These are phyloP conservation scores for Mucor piriformis DNA, from an alignment of 371 early-diverging fungal species.

Conservation along the genomic window DNA sequence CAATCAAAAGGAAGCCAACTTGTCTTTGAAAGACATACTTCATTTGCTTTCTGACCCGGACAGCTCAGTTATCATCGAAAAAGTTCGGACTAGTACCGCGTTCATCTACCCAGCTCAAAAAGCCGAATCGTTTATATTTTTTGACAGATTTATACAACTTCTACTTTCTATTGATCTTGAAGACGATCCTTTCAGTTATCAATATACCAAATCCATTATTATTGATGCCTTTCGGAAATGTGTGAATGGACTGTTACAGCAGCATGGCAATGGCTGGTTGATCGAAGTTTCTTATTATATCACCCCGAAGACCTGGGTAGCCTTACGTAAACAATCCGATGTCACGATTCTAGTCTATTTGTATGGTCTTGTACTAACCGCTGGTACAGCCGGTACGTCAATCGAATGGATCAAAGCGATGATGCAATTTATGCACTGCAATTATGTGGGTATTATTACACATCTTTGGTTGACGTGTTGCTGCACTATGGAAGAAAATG, in stretches of 20 bases:
- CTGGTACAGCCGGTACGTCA: not conserved
- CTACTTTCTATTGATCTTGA: constrained; percentile 31
- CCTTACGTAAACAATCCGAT: constrained; percentile 23
- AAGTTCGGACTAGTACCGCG: constrained; percentile 26
- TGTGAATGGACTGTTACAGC: constrained; percentile 32
- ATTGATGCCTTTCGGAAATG: constrained; percentile 38
- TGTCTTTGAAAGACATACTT: constrained; percentile 27
- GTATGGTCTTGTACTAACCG: constrained; percentile 40
- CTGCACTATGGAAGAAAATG: constrained; percentile 17
- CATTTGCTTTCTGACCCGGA: constrained; percentile 22
- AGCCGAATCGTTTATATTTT: constrained; percentile 33
- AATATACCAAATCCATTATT: constrained; percentile 29
- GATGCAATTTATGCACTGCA: constrained; percentile 29
- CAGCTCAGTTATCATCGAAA: constrained; percentile 21
- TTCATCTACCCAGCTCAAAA: constrained; percentile 25
- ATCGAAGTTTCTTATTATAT: constrained; percentile 29
- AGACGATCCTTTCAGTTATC: constrained; percentile 27
- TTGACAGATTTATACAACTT: constrained; percentile 40
- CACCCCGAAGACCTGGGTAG: constrained; percentile 29
- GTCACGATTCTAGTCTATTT: constrained; percentile 35
- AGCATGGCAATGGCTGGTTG: constrained; percentile 32
- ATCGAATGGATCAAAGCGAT: constrained; percentile 23
- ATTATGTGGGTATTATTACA: constrained; percentile 15
- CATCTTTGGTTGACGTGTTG: constrained; percentile 39
- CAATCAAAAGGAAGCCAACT: constrained; percentile 21